Percentiles rank a stretch among this genome's conserved stretches.
Conservation (phyloP, 805 yeast species). For the Wickerhamomyces ciferrii region DNA sequence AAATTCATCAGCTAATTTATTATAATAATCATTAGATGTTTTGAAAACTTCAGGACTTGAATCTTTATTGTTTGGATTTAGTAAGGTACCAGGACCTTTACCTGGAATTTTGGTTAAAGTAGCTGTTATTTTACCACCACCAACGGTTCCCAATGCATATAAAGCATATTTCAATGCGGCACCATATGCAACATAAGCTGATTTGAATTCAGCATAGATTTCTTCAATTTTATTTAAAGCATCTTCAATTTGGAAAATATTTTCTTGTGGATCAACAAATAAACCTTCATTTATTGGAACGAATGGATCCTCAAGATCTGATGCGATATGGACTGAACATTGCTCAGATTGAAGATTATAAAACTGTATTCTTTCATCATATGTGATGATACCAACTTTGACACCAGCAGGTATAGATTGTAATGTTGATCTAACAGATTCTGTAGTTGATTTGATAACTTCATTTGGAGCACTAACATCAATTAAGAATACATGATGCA, state of each 20-base stretch:
- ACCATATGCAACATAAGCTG: slow-evolving; percentile 66
- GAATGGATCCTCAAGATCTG: slow-evolving; percentile 74
- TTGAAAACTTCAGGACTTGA: slow-evolving; percentile 44
- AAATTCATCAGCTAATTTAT: slow-evolving; percentile 50
- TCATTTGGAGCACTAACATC: slow-evolving; percentile 64
- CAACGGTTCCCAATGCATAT: slow-evolving; percentile 52
- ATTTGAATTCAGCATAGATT: slow-evolving; percentile 31
- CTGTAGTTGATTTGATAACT: slow-evolving; percentile 59
- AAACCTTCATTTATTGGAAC: slow-evolving; percentile 76
- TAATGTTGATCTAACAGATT: slow-evolving; percentile 60
- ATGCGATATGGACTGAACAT: slow-evolving; percentile 53
- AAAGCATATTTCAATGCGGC: slow-evolving; percentile 70
- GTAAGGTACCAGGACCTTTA: slow-evolving; percentile 71
- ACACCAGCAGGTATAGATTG: slow-evolving; percentile 7
- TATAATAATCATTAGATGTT: slow-evolving; percentile 59
- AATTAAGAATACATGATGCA: slow-evolving; percentile 68
- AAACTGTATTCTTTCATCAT: slow-evolving; percentile 66
- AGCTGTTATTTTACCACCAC: slow-evolving; percentile 82
- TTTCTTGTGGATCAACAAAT: slow-evolving; percentile 73
- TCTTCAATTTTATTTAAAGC: slow-evolving; percentile 59
- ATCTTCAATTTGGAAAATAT: slow-evolving; percentile 57
- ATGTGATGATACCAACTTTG: slow-evolving; percentile 69
- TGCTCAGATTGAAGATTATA: slow-evolving; percentile 58
- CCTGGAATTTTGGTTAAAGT: slow-evolving; percentile 68
- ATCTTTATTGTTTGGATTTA: slow-evolving; percentile 27